Evolutionary conservation across 2,329 filamentous ascomycete genomes (phyloP).

Genomic region (Paecilomyces dactylethromorphus): DNA sequence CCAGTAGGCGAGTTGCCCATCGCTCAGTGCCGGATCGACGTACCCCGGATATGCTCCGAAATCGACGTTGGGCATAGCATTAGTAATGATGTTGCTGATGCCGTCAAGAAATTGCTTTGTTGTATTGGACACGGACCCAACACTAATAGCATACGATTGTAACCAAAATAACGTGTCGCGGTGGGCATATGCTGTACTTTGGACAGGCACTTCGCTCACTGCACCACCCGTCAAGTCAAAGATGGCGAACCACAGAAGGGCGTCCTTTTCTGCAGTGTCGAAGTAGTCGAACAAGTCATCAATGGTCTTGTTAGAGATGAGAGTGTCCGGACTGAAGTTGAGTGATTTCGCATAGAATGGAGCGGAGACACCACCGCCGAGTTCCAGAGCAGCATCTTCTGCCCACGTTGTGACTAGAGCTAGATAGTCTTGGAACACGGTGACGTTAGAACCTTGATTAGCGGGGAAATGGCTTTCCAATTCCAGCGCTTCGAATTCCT

Average conservation of each 20-base stretch:
- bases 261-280: conserved; percentile 44
- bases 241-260: conserved; percentile 54
- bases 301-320: conserved; percentile 42
- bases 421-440: conserved; percentile 22
- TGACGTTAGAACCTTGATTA: conserved; percentile 11
- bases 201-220: conserved; percentile 47
- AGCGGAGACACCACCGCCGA: conserved; percentile 34
- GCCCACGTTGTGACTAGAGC: conserved; percentile 18
- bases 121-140: conserved; percentile 37
- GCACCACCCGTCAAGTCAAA: conserved; percentile 59
- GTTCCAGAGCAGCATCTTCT: conserved; percentile 17
- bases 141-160: conserved; percentile 54
- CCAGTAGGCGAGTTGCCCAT: conserved; percentile 51
- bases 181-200: conserved; percentile 57
- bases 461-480: conserved; percentile 19
- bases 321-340: conserved; percentile 45
- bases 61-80: conserved; percentile 25
- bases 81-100: conserved; percentile 36
- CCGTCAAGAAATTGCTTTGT: conserved; percentile 48
- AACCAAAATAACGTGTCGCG: conserved; percentile 59
- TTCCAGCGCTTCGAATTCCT: conserved; percentile 45
- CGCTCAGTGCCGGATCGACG: conserved; percentile 46
- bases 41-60: conserved; percentile 58
- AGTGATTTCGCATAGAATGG: conserved; percentile 55
- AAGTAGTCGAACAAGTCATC: conserved; percentile 50